phyloP scores from a whole-genome alignment of 176 grass and related monocot species.

The Hordeum marinum region DNA sequence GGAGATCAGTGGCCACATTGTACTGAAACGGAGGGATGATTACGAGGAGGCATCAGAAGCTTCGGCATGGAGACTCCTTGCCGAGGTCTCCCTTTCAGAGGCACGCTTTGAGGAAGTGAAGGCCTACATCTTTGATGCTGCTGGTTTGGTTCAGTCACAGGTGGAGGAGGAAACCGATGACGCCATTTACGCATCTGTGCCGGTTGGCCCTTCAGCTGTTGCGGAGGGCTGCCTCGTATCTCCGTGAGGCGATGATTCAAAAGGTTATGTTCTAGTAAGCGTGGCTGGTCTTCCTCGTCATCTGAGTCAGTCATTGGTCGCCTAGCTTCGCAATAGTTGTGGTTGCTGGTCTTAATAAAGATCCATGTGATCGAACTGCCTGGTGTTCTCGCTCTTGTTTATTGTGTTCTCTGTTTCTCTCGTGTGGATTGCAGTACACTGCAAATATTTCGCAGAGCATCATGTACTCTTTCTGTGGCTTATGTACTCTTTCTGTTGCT shows the following conservation, averaged over 20 bases:
- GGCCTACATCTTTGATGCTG: constrained; percentile 71
- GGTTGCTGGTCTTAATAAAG: constrained; percentile 34
- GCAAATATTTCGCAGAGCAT: constrained; percentile 33
- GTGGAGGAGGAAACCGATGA: constrained; percentile 15
- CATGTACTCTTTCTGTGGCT: constrained; percentile 13
- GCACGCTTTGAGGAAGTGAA: constrained; percentile 89
- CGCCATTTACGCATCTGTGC: constrained; percentile 8
- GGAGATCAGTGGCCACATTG: constrained; percentile 99
- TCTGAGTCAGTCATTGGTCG: constrained; percentile 4
- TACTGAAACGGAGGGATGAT: constrained; percentile 76
- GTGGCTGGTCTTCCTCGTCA: neutral
- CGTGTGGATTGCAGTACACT: constrained; percentile 11
- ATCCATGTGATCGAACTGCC: constrained; percentile 21
- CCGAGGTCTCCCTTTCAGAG: constrained; percentile 89
- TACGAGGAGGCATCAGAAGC: constrained; percentile 82
- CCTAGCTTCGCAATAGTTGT: neutral
- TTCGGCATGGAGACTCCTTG: constrained; percentile 74
- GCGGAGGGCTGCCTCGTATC: constrained; percentile 78
- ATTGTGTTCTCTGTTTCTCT: neutral
- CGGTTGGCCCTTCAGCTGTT: constrained; percentile 22
- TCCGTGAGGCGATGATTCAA: constrained; percentile 34
- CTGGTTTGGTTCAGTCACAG: constrained; percentile 42
- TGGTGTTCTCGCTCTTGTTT: constrained; percentile 29
- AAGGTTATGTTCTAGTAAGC: neutral
- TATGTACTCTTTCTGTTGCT: constrained; percentile 10